Conservation (phyloP, 2,329 filamentous ascomycete species). For the Ophiocordyceps australis region DNA sequence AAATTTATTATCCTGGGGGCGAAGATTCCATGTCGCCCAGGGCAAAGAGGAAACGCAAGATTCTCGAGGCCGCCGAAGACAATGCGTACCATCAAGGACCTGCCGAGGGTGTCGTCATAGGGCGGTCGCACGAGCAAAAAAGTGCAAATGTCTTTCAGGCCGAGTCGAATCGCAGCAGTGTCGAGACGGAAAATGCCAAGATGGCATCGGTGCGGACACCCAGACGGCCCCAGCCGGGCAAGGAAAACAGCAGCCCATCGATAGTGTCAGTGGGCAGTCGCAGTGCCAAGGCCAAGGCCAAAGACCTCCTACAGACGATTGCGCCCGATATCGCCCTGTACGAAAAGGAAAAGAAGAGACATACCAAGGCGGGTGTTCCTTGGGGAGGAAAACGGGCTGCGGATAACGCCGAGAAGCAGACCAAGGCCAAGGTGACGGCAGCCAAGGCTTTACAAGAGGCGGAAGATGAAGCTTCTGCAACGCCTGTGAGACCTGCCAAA, state of each 20-base stretch:
- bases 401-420: conserved; percentile 35
- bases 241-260: conserved; percentile 72
- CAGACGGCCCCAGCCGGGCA: conserved; percentile 36
- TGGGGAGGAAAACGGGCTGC: conserved; percentile 48
- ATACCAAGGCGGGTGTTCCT: conserved; percentile 25
- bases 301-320: conserved; percentile 56
- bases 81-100: conserved; percentile 28
- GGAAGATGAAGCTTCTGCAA: conserved; percentile 22
- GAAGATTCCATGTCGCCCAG: conserved; percentile 22
- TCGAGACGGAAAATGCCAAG: conserved; percentile 6
- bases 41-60: conserved; percentile 29
- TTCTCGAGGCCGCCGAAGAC: conserved; percentile 29
- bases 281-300: conserved; percentile 74
- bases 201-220: conserved; percentile 20
- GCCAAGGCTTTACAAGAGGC: conserved; percentile 20
- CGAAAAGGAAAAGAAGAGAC: conserved; percentile 81
- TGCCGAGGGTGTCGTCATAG: conserved; percentile 26
- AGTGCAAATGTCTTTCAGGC: conserved; percentile 26
- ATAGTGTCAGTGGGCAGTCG: conserved; percentile 51
- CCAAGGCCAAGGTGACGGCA: conserved; percentile 19
- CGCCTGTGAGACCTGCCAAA: conserved; percentile 41
- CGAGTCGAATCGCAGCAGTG: conserved; percentile 8
- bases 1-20: conserved; percentile 51
- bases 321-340: conserved; percentile 78
- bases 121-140: conserved; percentile 17